Conservation (phyloP, 345 rosid species). For the Cochlearia excelsa region DNA sequence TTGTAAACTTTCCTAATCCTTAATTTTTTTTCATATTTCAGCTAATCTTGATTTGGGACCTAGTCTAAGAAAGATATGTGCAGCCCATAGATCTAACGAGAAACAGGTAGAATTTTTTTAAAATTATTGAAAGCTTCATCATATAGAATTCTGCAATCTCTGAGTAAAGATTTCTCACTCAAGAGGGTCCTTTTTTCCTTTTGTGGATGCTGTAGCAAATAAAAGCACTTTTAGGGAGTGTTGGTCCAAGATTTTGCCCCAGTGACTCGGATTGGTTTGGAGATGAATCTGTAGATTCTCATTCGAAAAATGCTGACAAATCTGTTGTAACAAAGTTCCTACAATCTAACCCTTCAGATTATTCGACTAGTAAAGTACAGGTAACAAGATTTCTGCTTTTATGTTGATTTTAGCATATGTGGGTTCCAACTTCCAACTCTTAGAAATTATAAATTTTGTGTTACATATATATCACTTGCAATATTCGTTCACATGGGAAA, state of each 20-base stretch:
- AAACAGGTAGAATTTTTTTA: slow-evolving; percentile 56
- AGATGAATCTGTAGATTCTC: slow-evolving; percentile 45
- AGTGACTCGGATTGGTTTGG: slow-evolving; percentile 76
- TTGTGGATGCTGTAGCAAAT: slow-evolving; percentile 67
- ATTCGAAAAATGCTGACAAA: slow-evolving; percentile 73
- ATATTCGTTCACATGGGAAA: no score
- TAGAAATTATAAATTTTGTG: slow-evolving; percentile 10
- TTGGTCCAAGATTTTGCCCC: slow-evolving; percentile 81
- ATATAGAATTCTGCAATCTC: slow-evolving; percentile 1
- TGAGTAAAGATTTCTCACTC: slow-evolving; percentile 19
- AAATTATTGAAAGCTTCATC: slow-evolving; percentile 7
- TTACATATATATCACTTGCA: neutral
- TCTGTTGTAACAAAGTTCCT: slow-evolving; percentile 76
- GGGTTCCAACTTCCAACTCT: neutral
- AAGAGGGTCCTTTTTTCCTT: slow-evolving; percentile 3
- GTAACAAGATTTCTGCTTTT: slow-evolving; percentile 34
- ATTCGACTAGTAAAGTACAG: slow-evolving; percentile 80
- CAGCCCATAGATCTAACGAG: slow-evolving; percentile 84
- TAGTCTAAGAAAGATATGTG: slow-evolving; percentile 81
- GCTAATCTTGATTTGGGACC: slow-evolving; percentile 76
- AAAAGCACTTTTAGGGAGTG: slow-evolving; percentile 67
- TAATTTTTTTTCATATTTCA: slow-evolving; percentile 30
- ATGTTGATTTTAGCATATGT: slow-evolving; percentile 16
- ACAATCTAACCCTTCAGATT: slow-evolving; percentile 83
- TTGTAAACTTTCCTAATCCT: neutral